phyloP scores from a whole-genome alignment of 495 filamentous ascomycete genomes.

The Lasiosphaeria hispida region DNA sequence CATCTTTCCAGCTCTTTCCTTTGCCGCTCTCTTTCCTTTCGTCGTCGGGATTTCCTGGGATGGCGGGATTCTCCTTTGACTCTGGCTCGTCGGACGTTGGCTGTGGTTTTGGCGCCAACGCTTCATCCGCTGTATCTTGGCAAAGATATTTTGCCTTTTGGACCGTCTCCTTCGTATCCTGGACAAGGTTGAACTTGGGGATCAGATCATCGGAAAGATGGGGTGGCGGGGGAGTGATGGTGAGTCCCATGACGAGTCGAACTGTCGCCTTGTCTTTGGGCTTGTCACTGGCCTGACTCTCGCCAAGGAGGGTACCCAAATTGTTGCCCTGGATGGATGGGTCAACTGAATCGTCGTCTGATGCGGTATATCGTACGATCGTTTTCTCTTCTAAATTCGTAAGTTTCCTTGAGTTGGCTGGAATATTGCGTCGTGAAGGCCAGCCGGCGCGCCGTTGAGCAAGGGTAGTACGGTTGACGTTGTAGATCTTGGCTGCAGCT shows the following conservation, averaged over 20 bases:
- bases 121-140: neutral
- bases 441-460: too few relatives aligned
- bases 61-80: neutral
- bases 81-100: neutral
- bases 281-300: neutral
- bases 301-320: neutral
- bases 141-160: neutral
- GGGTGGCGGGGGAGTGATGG: neutral
- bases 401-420: too few relatives aligned
- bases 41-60: neutral
- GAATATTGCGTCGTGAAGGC: too few relatives aligned
- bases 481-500: too few relatives aligned
- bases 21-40: neutral
- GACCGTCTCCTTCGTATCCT: neutral
- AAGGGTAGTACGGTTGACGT: too few relatives aligned
- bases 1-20: neutral
- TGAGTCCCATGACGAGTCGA: neutral
- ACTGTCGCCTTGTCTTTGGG: neutral
- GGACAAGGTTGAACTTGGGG: constrained; percentile 1
- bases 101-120: neutral
- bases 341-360: neutral
- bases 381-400: too few relatives aligned
- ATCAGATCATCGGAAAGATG: neutral
- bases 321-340: neutral
- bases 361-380: neutral